Conservation (phyloP, 495 filamentous ascomycete genomes). For the Echria macrotheca region DNA sequence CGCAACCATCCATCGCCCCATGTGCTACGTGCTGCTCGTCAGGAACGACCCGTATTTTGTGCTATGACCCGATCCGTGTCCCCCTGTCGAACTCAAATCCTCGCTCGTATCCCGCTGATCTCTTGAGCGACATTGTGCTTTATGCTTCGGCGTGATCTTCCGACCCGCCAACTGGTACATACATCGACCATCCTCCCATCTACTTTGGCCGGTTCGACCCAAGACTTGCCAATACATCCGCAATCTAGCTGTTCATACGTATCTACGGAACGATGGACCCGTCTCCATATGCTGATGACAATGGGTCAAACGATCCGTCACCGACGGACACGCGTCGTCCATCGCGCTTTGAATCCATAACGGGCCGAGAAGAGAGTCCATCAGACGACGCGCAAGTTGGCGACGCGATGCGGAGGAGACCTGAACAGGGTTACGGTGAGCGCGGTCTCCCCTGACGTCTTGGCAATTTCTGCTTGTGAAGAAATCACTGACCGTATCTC, state of each 20-base stretch:
- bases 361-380: conserved; percentile 28
- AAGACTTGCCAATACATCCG: not conserved
- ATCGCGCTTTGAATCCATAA: conserved; percentile 21
- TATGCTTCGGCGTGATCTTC: not conserved
- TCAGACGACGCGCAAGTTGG: conserved; percentile 41
- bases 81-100: not conserved
- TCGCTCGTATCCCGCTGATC: not conserved
- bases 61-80: not conserved
- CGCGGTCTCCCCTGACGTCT: too few relatives aligned
- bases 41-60: not conserved
- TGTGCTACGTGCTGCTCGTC: too few relatives aligned
- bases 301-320: conserved; percentile 31
- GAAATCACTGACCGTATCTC: not conserved
- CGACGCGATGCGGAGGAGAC: conserved; percentile 44
- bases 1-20: too few relatives aligned
- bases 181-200: not conserved
- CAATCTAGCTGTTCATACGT: too few relatives aligned
- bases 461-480: too few relatives aligned
- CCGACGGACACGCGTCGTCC: conserved; percentile 40
- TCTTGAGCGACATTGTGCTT: not conserved
- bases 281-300: too few relatives aligned
- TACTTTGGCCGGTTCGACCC: not conserved
- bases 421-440: conserved; percentile 42
- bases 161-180: not conserved
- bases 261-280: too few relatives aligned